These are phyloP conservation scores for Colletotrichum tabaci DNA, from an alignment of 2,329 filamentous ascomycete species.

Conservation along the genomic window DNA sequence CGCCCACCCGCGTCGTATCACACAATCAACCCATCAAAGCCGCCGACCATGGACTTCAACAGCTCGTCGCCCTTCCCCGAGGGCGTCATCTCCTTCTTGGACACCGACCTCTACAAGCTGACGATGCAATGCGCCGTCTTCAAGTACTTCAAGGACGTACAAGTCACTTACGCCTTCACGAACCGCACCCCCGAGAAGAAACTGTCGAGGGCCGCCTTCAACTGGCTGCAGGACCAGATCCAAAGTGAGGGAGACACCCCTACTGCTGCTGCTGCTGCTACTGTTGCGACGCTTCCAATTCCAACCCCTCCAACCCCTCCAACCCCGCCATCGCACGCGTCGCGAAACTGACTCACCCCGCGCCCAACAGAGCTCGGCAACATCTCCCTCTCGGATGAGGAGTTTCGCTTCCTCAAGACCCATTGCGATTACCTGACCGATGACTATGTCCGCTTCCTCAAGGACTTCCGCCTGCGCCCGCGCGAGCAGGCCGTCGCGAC, in stretches of 20 bases:
- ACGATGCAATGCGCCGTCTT: slow-evolving; percentile 99
- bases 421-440: slow-evolving; percentile 86
- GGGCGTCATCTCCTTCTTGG: slow-evolving; percentile 85
- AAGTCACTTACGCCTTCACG: slow-evolving; percentile 93
- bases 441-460: slow-evolving; percentile 85
- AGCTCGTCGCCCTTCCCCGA: slow-evolving; percentile 78
- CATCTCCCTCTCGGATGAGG: slow-evolving; percentile 83
- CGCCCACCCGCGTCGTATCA: slow-evolving; percentile 5
- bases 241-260: slow-evolving; percentile 69
- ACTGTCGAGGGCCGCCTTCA: slow-evolving; percentile 84
- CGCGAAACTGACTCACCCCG: slow-evolving; percentile 34
- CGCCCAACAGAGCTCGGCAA: slow-evolving; percentile 79
- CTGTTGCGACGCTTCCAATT: too few relatives aligned
- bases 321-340: background rate
- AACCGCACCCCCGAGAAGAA: slow-evolving; percentile 97
- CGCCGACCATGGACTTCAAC: slow-evolving; percentile 72
- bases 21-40: background rate
- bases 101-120: slow-evolving; percentile 92
- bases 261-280: background rate
- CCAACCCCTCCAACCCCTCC: slow-evolving; percentile 38
- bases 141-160: slow-evolving; percentile 87
- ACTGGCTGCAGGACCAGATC: slow-evolving; percentile 89
- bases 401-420: slow-evolving; percentile 82
- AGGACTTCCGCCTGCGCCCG: slow-evolving; percentile 85
- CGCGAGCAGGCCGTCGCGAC: slow-evolving; percentile 82